Percentiles rank a stretch among this genome's conserved stretches.
Evolutionary conservation across 495 filamentous ascomycete species (phyloP).

Genomic region (Apiosordaria backusii): DNA sequence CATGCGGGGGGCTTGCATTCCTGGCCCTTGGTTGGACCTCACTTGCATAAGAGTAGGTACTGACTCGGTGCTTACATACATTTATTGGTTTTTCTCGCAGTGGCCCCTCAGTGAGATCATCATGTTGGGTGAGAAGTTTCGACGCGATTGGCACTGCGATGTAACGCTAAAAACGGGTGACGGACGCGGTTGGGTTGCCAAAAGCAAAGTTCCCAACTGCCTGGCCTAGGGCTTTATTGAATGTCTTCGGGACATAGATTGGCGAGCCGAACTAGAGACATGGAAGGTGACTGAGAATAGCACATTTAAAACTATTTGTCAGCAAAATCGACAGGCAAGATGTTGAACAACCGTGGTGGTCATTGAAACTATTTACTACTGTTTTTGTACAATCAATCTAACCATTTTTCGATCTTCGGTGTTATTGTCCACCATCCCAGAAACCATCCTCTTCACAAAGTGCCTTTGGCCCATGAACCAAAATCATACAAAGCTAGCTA

Average conservation of each 20-base stretch:
- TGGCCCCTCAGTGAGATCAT: neutral
- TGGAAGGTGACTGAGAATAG: neutral
- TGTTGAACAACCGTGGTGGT: neutral
- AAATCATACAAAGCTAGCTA: neutral
- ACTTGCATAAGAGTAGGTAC: neutral
- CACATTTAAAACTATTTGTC: neutral
- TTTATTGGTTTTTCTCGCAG: neutral
- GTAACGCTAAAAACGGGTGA: neutral
- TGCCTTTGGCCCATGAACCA: neutral
- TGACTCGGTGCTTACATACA: neutral
- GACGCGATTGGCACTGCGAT: neutral
- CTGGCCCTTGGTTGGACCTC: neutral
- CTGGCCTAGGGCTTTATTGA: neutral
- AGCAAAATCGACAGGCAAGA: neutral
- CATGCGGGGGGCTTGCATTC: neutral
- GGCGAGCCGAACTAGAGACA: neutral
- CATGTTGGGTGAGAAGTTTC: neutral
- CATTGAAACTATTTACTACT: neutral
- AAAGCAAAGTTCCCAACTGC: neutral
- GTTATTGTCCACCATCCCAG: neutral
- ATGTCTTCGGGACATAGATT: neutral
- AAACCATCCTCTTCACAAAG: neutral
- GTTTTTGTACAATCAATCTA: too few relatives aligned
- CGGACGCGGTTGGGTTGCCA: neutral
- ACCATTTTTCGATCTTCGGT: too few relatives aligned